Percentiles rank a stretch among this genome's conserved stretches.
Evolutionary conservation across 2,329 filamentous ascomycete species (phyloP).

Genomic region (Ascomycota sp.): DNA sequence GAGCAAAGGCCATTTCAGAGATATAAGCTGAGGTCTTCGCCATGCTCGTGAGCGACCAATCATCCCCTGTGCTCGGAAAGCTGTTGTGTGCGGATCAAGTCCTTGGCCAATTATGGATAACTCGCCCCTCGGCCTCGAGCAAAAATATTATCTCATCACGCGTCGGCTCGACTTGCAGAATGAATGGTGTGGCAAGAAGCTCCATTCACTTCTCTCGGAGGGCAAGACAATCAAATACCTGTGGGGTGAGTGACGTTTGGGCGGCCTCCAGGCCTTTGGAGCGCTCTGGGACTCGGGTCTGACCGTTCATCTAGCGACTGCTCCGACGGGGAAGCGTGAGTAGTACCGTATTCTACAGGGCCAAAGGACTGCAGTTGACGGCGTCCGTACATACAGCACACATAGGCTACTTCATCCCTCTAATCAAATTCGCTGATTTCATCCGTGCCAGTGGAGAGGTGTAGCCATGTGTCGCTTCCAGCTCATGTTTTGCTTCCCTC

Average conservation of each 20-base stretch:
- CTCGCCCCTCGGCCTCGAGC: neutral
- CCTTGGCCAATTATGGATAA: neutral
- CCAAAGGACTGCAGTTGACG: too few relatives aligned
- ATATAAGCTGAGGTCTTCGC: too few relatives aligned
- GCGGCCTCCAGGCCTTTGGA: neutral
- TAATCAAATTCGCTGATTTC: constrained; percentile 2
- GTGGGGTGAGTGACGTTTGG: neutral
- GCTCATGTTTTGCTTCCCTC: too few relatives aligned
- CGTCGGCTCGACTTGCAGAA: constrained; percentile 1
- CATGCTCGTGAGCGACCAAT: neutral
- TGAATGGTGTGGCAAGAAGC: constrained; percentile 1
- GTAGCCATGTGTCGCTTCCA: too few relatives aligned
- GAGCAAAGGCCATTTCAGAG: too few relatives aligned
- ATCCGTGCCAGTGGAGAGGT: constrained; percentile 1
- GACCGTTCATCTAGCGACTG: neutral
- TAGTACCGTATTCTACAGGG: neutral
- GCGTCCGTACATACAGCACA: constrained; percentile 1
- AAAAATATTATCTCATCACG: constrained; percentile 1
- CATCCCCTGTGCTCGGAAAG: too few relatives aligned
- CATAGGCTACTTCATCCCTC: constrained; percentile 1
- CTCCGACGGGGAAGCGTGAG: constrained; percentile 1
- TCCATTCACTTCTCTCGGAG: neutral
- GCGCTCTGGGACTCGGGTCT: too few relatives aligned
- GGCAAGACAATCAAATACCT: constrained; percentile 1
- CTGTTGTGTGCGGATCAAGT: too few relatives aligned